These are phyloP conservation scores for Venturia carpophila DNA, from an alignment of 2,329 filamentous ascomycete genomes.

Conservation along the genomic window DNA sequence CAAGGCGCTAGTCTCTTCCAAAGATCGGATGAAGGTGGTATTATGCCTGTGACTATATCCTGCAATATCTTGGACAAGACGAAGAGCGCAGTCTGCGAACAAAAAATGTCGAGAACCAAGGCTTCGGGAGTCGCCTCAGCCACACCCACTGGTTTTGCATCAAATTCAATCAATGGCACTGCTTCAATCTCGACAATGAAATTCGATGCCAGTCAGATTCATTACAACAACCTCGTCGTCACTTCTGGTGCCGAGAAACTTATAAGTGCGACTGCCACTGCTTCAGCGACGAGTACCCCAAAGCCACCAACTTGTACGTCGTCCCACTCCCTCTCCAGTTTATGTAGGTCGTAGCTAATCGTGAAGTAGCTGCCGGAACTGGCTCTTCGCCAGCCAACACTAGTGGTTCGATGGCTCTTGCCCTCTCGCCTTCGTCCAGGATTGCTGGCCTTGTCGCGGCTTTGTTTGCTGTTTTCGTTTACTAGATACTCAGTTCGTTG, in stretches of 20 bases:
- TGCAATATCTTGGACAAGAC: constrained; percentile 15
- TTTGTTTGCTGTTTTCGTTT: not conserved
- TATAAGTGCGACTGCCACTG: not conserved
- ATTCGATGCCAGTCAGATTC: not conserved
- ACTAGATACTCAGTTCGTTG: not conserved
- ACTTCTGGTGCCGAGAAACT: constrained; percentile 15
- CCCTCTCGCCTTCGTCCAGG: not conserved
- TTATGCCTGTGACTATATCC: not conserved
- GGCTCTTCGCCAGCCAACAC: not conserved
- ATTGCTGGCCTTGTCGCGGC: constrained; percentile 2
- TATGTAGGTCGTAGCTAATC: not conserved
- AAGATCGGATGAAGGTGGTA: not conserved
- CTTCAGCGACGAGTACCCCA: constrained; percentile 8
- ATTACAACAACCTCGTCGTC: constrained; percentile 17
- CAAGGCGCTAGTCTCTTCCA: constrained; percentile 15
- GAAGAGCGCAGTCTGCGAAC: constrained; percentile 7
- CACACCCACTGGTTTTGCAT: not conserved
- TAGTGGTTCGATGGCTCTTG: not conserved
- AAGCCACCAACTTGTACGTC: constrained; percentile 9
- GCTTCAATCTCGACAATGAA: not conserved
- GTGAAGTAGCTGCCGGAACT: not conserved
- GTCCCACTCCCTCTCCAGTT: not conserved
- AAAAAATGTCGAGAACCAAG: not conserved
- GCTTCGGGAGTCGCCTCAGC: not conserved
- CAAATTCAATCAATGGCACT: not conserved